A percentile compares a stretch with the other conserved stretches of the same genome.
Evolutionary conservation across 345 rosid species (phyloP).

Genomic region (Aegle marmelos): DNA sequence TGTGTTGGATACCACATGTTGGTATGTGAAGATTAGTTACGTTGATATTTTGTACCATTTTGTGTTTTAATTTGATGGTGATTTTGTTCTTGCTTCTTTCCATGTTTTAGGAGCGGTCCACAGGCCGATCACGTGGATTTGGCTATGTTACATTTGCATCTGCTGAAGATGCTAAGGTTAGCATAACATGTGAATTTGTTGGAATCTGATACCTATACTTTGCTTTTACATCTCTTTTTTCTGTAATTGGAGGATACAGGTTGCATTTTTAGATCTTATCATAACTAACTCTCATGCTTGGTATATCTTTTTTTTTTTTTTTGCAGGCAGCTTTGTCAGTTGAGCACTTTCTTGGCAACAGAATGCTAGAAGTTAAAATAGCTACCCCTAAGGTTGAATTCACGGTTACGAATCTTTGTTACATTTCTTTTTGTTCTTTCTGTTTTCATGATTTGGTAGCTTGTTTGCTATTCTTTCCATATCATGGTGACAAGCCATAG

Average conservation of each 20-base stretch:
- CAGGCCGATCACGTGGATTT: slow-evolving; percentile 97
- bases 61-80: background rate
- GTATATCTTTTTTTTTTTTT: background rate
- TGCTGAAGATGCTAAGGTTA: slow-evolving; percentile 80
- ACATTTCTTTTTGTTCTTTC: background rate
- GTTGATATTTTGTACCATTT: background rate
- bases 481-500: background rate
- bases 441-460: background rate
- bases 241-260: background rate
- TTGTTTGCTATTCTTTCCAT: background rate
- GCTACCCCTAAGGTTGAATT: slow-evolving; percentile 89
- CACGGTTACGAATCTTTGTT: background rate
- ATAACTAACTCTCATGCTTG: background rate
- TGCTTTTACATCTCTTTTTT: background rate
- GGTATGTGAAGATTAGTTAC: background rate
- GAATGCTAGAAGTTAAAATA: slow-evolving; percentile 87
- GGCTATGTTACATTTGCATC: slow-evolving; percentile 89
- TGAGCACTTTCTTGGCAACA: slow-evolving; percentile 84
- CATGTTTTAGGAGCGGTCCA: slow-evolving; percentile 68
- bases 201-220: background rate
- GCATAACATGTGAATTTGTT: background rate
- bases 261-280: background rate
- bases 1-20: background rate
- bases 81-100: slow-evolving; percentile 3
- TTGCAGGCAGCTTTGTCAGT: slow-evolving; percentile 64